phyloP scores from a whole-genome alignment of 805 yeast genomes.

The Grigorovia humatica region DNA sequence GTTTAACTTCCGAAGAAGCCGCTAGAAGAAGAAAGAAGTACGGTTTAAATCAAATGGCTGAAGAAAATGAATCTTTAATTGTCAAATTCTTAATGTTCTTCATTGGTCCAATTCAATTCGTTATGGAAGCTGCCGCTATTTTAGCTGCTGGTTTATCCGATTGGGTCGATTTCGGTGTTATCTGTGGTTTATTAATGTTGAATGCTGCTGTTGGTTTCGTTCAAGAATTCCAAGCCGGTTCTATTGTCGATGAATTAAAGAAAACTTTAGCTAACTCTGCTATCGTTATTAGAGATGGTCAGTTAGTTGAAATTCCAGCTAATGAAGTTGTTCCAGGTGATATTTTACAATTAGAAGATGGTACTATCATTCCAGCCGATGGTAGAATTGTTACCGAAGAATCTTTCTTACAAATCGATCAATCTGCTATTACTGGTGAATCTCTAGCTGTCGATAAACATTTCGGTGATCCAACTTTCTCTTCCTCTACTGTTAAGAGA shows the following conservation, averaged over 20 bases:
- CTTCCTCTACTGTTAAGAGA: constrained; percentile 90
- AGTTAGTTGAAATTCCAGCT: constrained; percentile 63
- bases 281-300: constrained; percentile 74
- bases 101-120: constrained; percentile 94
- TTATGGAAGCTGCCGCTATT: constrained; percentile 94
- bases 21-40: constrained; percentile 76
- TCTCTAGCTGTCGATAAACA: constrained; percentile 91
- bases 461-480: constrained; percentile 77
- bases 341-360: constrained; percentile 83
- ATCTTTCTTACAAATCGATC: constrained; percentile 83
- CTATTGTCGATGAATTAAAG: constrained; percentile 92
- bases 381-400: constrained; percentile 83
- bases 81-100: constrained; percentile 79
- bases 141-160: constrained; percentile 94
- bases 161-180: constrained; percentile 99
- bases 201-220: constrained; percentile 93
- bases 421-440: constrained; percentile 96
- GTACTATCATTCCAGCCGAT: constrained; percentile 87
- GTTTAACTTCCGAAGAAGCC: constrained; percentile 74
- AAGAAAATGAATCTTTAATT: constrained; percentile 70
- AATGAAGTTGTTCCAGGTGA: constrained; percentile 93
- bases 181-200: constrained; percentile 73
- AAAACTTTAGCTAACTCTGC: constrained; percentile 91
- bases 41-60: constrained; percentile 86
- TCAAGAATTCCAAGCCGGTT: constrained; percentile 97